Evolutionary conservation across 148 eudicot genomes (phyloP).

Genomic region (Camellia japonica): DNA sequence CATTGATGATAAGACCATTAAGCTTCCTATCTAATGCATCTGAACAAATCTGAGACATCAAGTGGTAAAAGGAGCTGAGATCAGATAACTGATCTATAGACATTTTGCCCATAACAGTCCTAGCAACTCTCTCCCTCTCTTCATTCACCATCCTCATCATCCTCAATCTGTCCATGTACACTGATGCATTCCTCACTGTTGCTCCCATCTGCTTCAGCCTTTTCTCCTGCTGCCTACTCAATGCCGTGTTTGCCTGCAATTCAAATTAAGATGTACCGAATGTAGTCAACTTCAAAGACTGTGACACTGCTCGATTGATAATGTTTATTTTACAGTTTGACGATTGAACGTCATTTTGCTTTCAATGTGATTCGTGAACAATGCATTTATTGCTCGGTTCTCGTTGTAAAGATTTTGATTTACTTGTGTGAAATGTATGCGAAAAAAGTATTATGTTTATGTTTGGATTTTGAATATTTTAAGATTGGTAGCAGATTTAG

Average conservation of each 20-base stretch:
- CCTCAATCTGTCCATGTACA: slow-evolving; percentile 45
- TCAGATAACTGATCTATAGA: slow-evolving; percentile 61
- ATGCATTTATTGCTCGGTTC: no score
- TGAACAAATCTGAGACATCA: slow-evolving; percentile 63
- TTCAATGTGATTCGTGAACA: no score
- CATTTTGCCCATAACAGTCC: slow-evolving; percentile 57
- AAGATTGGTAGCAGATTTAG: no score
- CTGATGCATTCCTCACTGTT: slow-evolving; percentile 63
- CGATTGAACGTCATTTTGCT: no score
- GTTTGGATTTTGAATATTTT: no score
- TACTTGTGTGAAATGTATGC: no score
- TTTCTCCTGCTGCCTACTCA: slow-evolving; percentile 47
- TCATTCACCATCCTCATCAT: slow-evolving; percentile 20
- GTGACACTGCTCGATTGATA: no score
- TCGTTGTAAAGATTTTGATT: no score
- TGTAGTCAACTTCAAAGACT: no score
- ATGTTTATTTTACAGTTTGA: no score
- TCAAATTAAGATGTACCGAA: neutral
- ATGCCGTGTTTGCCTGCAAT: slow-evolving; percentile 54
- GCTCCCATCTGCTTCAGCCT: slow-evolving; percentile 67
- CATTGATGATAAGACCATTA: slow-evolving; percentile 21
- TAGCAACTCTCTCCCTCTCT: slow-evolving; percentile 48
- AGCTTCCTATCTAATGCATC: slow-evolving; percentile 56
- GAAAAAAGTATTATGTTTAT: no score
- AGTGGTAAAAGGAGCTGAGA: slow-evolving; percentile 52